A percentile compares a stretch with the other conserved stretches of the same genome.
Conservation (phyloP, 495 filamentous ascomycete genomes). For the Aspergillus baeticus region DNA sequence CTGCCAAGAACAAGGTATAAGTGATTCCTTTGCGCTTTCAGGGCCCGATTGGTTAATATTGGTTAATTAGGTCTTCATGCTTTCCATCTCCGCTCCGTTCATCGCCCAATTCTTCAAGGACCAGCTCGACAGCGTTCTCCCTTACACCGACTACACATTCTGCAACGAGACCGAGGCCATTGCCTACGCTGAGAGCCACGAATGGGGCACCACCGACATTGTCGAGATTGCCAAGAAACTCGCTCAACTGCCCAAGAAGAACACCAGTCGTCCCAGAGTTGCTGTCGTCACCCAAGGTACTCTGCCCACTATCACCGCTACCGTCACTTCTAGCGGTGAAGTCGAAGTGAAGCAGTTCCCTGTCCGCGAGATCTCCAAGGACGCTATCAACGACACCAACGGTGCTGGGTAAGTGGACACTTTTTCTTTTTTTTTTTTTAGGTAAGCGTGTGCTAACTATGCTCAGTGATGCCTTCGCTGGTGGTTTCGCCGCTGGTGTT, state of each 20-base stretch:
- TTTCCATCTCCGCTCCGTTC: slow-evolving; percentile 92
- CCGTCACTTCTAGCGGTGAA: slow-evolving; percentile 57
- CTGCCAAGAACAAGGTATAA: slow-evolving; percentile 74
- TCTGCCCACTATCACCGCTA: slow-evolving; percentile 77
- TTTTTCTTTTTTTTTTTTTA: background rate
- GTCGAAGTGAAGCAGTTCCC: slow-evolving; percentile 70
- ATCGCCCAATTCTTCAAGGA: slow-evolving; percentile 98
- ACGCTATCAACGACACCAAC: slow-evolving; percentile 89
- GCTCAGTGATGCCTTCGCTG: slow-evolving; percentile 88
- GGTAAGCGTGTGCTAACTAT: background rate
- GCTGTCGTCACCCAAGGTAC: slow-evolving; percentile 95
- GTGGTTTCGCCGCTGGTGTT: slow-evolving; percentile 86
- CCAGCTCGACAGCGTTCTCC: slow-evolving; percentile 75
- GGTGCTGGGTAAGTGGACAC: slow-evolving; percentile 68
- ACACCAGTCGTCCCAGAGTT: slow-evolving; percentile 71
- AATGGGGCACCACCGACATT: slow-evolving; percentile 68
- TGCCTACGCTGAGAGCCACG: slow-evolving; percentile 79
- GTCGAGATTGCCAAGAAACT: slow-evolving; percentile 84
- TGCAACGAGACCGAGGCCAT: slow-evolving; percentile 95
- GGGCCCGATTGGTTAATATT: background rate
- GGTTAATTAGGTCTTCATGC: slow-evolving; percentile 63
- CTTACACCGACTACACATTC: slow-evolving; percentile 94
- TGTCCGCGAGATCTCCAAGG: slow-evolving; percentile 72
- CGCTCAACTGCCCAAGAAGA: slow-evolving; percentile 86
- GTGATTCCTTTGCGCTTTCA: background rate